A percentile compares a stretch with the other conserved stretches of the same genome.
Conservation (phyloP, 257 asterid genomes). For the Solanum piurae region DNA sequence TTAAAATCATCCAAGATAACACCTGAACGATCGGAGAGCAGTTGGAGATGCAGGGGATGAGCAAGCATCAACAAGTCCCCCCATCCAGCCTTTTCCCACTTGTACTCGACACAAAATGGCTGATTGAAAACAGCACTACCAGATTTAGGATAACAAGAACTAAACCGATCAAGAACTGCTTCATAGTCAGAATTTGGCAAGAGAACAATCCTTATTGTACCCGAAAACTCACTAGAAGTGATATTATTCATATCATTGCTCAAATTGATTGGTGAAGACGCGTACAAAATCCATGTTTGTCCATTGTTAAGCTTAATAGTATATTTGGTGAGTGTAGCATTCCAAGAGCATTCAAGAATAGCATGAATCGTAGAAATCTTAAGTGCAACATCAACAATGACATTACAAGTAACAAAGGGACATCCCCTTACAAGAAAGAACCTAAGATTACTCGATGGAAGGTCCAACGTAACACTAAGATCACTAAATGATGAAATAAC, state of each 20-base stretch:
- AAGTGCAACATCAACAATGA: conserved; percentile 17
- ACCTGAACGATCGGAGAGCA: conserved; percentile 30
- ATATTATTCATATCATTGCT: conserved; percentile 30
- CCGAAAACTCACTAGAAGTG: conserved; percentile 41
- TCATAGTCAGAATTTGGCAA: conserved; percentile 39
- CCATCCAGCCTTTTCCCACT: conserved; percentile 64
- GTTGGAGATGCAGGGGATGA: conserved; percentile 58
- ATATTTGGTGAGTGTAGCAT: conserved; percentile 41
- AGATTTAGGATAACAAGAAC: conserved; percentile 53
- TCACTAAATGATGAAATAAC: conserved; percentile 45
- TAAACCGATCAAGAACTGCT: conserved; percentile 42
- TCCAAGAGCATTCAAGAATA: conserved; percentile 38
- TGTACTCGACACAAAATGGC: conserved; percentile 56
- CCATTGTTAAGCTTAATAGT: conserved; percentile 53
- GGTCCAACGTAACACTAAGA: conserved; percentile 57
- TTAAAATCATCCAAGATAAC: conserved; percentile 42
- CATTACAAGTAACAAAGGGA: conserved; percentile 58
- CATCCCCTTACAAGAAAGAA: conserved; percentile 69
- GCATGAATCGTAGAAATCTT: conserved; percentile 64
- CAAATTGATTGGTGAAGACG: conserved; percentile 47
- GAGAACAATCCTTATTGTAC: conserved; percentile 48
- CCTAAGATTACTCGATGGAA: conserved; percentile 47
- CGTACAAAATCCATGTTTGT: conserved; percentile 64
- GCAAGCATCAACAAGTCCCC: conserved; percentile 78
- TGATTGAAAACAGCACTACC: conserved; percentile 48